Percentiles rank a stretch among this genome's conserved stretches.
phyloP scores from a whole-genome alignment of 2,329 filamentous ascomycete species.

The Colletotrichum navitas region DNA sequence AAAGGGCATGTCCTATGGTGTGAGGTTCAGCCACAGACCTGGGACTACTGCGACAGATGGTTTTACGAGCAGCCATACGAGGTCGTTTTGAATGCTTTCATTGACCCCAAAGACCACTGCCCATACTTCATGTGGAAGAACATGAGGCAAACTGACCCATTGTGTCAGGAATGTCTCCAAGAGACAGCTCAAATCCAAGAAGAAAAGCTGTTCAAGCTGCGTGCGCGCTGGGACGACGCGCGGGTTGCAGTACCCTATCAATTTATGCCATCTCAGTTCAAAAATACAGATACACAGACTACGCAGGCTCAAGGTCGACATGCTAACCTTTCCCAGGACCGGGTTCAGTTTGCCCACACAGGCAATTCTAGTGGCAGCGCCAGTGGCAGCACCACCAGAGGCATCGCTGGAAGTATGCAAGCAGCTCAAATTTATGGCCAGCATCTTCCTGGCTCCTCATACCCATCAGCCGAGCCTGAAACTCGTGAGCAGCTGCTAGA shows the following conservation, averaged over 20 bases:
- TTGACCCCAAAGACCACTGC: slow-evolving; percentile 10
- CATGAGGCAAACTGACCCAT: background rate
- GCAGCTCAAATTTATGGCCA: background rate
- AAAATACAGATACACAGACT: background rate
- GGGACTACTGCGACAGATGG: slow-evolving; percentile 25
- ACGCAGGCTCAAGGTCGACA: no score
- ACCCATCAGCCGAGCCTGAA: background rate
- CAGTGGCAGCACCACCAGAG: background rate
- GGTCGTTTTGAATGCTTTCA: background rate
- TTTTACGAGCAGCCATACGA: slow-evolving; percentile 14
- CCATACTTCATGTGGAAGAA: slow-evolving; percentile 8
- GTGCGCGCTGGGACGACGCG: background rate
- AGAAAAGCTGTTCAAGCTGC: background rate
- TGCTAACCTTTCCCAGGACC: background rate
- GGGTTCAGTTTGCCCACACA: no score
- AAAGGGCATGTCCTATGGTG: slow-evolving; percentile 4
- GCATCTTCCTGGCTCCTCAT: no score
- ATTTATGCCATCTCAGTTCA: slow-evolving; percentile 13
- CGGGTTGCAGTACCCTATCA: slow-evolving; percentile 15
- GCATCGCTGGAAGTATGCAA: background rate
- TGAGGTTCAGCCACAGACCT: slow-evolving; percentile 3
- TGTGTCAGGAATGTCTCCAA: background rate
- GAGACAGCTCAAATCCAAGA: background rate
- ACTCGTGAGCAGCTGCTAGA: background rate
- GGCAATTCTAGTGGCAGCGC: background rate